Percentiles rank a stretch among this genome's conserved stretches.
Conservation (phyloP, 2,329 filamentous ascomycete genomes). For the Ophiostoma novo-ulmi region DNA sequence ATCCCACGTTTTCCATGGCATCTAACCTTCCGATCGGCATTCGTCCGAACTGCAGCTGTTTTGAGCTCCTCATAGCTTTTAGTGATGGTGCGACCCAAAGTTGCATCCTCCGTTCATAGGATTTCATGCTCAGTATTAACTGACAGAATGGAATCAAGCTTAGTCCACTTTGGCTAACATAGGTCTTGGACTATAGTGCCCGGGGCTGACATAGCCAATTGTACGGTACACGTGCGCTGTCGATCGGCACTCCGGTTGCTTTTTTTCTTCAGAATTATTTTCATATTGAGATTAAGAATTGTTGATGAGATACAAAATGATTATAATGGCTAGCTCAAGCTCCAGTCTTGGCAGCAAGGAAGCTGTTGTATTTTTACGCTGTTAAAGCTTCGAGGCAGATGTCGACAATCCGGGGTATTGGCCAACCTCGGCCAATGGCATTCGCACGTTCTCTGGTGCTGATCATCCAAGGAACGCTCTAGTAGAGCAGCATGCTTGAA, state of each 20-base stretch:
- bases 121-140: too few species aligned
- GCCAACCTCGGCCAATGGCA: background rate
- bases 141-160: too few species aligned
- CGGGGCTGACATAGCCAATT: background rate
- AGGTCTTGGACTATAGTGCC: background rate
- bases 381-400: background rate
- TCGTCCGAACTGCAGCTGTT: background rate
- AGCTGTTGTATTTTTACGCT: background rate
- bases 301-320: background rate
- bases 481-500: background rate
- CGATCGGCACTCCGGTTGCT: background rate
- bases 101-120: background rate
- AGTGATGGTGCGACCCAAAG: background rate
- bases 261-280: background rate
- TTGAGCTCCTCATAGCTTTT: background rate
- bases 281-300: background rate
- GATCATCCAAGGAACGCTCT: background rate
- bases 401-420: constrained; percentile 2
- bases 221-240: background rate
- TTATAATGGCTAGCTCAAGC: background rate
- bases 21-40: background rate
- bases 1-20: background rate
- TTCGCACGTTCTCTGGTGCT: background rate
- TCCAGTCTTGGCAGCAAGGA: background rate
- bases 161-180: background rate